phyloP scores from a whole-genome alignment of 192 early-diverging fungal species.

The Coemansia guatemalensis region DNA sequence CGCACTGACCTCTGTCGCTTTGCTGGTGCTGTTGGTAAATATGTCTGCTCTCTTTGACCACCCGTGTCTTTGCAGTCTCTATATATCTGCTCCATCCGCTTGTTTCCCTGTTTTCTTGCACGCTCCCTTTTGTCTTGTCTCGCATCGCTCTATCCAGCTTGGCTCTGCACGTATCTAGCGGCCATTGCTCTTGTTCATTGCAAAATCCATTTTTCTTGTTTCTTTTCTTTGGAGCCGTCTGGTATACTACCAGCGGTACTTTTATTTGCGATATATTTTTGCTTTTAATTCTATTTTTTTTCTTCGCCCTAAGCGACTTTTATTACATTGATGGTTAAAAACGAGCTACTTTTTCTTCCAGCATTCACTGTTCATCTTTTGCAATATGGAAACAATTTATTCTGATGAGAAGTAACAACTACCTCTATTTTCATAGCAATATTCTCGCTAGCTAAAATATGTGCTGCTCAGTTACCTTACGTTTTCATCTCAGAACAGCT shows the following conservation, averaged over 20 bases:
- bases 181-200: constrained; percentile 4
- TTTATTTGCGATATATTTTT: background rate
- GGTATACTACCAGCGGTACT: background rate
- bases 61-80: background rate
- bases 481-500: constrained; percentile 18
- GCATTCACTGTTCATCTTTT: too few relatives aligned
- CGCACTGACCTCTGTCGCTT: background rate
- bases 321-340: constrained; percentile 4
- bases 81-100: constrained; percentile 1
- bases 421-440: background rate
- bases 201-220: constrained; percentile 2
- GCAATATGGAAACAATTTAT: too few relatives aligned
- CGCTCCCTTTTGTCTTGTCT: constrained; percentile 6
- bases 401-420: too few relatives aligned
- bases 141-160: background rate
- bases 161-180: background rate
- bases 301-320: constrained; percentile 1
- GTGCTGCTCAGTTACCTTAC: background rate
- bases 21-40: constrained; percentile 3
- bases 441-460: background rate
- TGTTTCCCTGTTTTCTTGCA: constrained; percentile 2
- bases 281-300: background rate
- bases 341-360: too few relatives aligned
- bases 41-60: constrained; percentile 2
- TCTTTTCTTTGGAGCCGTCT: background rate